phyloP scores from a whole-genome alignment of 2,329 filamentous ascomycete species.

The Alternaria novae-zelandiae region DNA sequence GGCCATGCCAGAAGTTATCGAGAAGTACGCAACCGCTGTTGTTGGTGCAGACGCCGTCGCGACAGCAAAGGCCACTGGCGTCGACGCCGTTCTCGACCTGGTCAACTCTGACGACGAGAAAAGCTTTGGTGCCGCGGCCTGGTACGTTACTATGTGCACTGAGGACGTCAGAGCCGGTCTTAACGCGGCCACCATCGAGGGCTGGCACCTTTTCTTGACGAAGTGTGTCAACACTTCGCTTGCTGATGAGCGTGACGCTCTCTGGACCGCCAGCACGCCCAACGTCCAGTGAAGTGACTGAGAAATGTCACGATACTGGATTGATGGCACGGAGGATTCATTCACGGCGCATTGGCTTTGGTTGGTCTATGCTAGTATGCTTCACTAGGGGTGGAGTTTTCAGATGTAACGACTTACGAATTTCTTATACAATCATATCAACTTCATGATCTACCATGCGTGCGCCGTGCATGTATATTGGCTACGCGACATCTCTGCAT shows the following conservation, averaged over 20 bases:
- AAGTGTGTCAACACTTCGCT: slow-evolving; percentile 60
- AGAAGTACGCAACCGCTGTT: slow-evolving; percentile 61
- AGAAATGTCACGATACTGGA: slow-evolving; percentile 8
- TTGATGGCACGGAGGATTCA: background rate
- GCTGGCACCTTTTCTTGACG: slow-evolving; percentile 61
- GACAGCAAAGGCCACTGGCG: slow-evolving; percentile 39
- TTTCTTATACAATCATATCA: background rate
- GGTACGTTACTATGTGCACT: slow-evolving; percentile 65
- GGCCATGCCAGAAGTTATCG: slow-evolving; percentile 60
- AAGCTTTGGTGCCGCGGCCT: slow-evolving; percentile 65
- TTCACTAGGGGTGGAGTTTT: background rate
- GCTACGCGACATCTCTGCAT: background rate
- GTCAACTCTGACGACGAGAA: slow-evolving; percentile 55
- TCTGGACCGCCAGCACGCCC: slow-evolving; percentile 57
- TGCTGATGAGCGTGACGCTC: slow-evolving; percentile 54
- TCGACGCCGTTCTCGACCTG: slow-evolving; percentile 56
- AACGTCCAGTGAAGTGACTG: slow-evolving; percentile 13
- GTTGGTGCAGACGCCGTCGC: slow-evolving; percentile 41
- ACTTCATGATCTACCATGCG: background rate
- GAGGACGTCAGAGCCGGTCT: slow-evolving; percentile 53
- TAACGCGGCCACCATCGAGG: slow-evolving; percentile 54
- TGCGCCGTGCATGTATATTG: background rate
- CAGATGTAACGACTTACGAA: background rate
- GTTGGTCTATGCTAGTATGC: too few relatives aligned
- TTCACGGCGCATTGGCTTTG: background rate